Evolutionary conservation across 108 stramenopile species (phyloP).

Genomic region (Pseudonitzschia multiseries): DNA sequence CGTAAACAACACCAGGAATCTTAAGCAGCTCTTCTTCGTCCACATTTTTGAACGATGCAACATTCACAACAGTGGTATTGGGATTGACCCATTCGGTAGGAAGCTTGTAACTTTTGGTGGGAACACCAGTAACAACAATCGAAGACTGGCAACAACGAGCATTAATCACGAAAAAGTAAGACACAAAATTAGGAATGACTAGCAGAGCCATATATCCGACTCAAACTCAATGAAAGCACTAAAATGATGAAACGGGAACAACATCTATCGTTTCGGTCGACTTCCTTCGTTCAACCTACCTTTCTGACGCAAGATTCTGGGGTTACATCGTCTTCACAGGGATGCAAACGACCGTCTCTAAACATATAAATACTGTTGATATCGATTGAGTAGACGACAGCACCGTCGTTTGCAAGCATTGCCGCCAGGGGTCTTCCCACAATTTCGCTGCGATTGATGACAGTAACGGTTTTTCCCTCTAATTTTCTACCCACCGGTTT

Average conservation of each 20-base stretch:
- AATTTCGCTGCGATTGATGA: constrained; percentile 95
- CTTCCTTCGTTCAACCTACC: constrained; percentile 38
- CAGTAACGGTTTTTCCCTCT: constrained; percentile 84
- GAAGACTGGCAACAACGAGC: constrained; percentile 51
- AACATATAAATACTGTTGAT: constrained; percentile 91
- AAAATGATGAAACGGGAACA: neutral
- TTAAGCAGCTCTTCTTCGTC: constrained; percentile 87
- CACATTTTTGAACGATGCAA: constrained; percentile 94
- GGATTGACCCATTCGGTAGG: constrained; percentile 91
- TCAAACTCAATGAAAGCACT: neutral
- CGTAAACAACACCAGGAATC: constrained; percentile 86
- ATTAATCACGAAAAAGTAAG: neutral
- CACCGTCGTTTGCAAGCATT: constrained; percentile 97
- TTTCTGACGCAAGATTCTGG: constrained; percentile 90
- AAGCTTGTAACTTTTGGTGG: constrained; percentile 88
- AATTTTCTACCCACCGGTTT: constrained; percentile 73
- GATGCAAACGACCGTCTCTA: constrained; percentile 61
- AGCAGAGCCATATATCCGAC: no score
- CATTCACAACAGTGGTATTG: constrained; percentile 94
- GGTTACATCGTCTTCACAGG: constrained; percentile 56
- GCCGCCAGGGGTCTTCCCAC: constrained; percentile 96
- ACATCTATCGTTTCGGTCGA: neutral
- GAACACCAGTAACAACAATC: constrained; percentile 93
- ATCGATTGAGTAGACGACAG: constrained; percentile 92
- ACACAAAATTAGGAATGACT: neutral